phyloP scores from a whole-genome alignment of 75 land plant species.

The Picea sitchensis region DNA sequence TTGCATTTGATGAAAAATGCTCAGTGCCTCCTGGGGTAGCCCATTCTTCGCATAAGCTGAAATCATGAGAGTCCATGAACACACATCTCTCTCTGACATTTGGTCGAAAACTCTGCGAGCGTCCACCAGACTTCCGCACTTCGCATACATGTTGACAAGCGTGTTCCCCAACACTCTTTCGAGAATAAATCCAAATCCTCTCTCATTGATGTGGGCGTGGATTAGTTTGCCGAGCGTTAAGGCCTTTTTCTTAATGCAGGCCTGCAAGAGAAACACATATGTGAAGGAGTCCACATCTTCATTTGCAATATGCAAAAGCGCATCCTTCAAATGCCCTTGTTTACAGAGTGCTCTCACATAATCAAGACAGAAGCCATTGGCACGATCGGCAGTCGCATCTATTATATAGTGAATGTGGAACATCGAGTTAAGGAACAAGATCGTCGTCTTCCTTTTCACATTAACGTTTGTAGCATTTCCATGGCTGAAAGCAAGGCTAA shows the following conservation, averaged over 20 bases:
- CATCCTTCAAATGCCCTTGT: too few species aligned
- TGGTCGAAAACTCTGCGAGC: conserved; percentile 20
- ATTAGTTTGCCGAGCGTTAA: neutral
- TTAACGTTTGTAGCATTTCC: too few species aligned
- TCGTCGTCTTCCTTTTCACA: too few species aligned
- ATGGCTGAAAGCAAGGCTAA: too few species aligned
- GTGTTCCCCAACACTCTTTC: conserved; percentile 12
- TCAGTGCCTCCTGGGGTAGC: conserved; percentile 9
- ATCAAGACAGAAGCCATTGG: too few species aligned
- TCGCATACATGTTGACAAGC: conserved; percentile 29
- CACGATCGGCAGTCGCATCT: too few species aligned
- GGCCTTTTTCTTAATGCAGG: neutral
- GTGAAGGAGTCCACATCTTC: neutral
- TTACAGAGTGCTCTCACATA: too few species aligned
- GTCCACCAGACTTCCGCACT: conserved; percentile 10
- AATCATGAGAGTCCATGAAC: conserved; percentile 24
- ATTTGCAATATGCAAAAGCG: too few species aligned
- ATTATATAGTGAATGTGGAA: too few species aligned
- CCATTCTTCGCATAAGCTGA: conserved; percentile 24
- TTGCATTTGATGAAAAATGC: conserved; percentile 18
- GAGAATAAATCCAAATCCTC: neutral
- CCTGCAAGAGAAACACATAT: neutral
- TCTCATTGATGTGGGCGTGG: neutral
- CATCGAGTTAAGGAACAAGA: too few species aligned
- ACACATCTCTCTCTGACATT: conserved; percentile 17